phyloP scores from a whole-genome alignment of 2,329 filamentous ascomycete genomes.

The Aspergillus sp. region DNA sequence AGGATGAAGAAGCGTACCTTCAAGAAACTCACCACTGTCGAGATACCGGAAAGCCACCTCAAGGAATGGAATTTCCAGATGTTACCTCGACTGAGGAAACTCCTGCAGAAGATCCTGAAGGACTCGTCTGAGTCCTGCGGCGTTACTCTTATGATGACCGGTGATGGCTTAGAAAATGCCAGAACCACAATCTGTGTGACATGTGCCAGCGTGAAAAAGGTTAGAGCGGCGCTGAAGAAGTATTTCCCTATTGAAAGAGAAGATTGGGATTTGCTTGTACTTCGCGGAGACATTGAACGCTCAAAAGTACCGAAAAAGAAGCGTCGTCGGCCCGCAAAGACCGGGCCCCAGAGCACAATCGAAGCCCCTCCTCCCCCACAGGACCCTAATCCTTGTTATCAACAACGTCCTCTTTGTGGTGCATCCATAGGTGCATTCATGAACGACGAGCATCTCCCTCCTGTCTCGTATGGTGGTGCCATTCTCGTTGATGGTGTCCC shows the following conservation, averaged over 20 bases:
- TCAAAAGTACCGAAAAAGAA: conserved; percentile 52
- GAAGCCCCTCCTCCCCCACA: conserved; percentile 28
- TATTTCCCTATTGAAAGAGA: conserved; percentile 58
- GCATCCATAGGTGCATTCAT: conserved; percentile 92
- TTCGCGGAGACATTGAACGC: conserved; percentile 57
- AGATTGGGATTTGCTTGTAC: conserved; percentile 60
- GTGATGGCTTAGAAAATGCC: conserved; percentile 56
- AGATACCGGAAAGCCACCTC: conserved; percentile 56
- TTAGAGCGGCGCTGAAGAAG: conserved; percentile 58
- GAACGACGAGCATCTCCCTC: conserved; percentile 79
- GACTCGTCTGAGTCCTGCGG: conserved; percentile 62
- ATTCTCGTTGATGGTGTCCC: conserved; percentile 80
- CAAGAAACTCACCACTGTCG: conserved; percentile 49
- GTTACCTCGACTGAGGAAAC: conserved; percentile 57
- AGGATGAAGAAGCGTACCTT: conserved; percentile 40
- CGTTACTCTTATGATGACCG: conserved; percentile 61
- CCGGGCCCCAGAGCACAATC: conserved; percentile 26
- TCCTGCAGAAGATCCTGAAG: conserved; percentile 59
- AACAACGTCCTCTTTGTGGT: conserved; percentile 75
- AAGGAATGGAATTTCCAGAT: conserved; percentile 60
- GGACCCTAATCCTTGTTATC: conserved; percentile 69
- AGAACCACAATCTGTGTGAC: conserved; percentile 64
- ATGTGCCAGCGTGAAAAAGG: conserved; percentile 59
- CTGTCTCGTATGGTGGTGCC: conserved; percentile 86
- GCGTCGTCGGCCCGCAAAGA: conserved; percentile 38